Evolutionary conservation across 108 stramenopile genomes (phyloP), one percentile per base, ranked within the genome.

Genomic region (Stephanodiscus minutulus): DNA sequence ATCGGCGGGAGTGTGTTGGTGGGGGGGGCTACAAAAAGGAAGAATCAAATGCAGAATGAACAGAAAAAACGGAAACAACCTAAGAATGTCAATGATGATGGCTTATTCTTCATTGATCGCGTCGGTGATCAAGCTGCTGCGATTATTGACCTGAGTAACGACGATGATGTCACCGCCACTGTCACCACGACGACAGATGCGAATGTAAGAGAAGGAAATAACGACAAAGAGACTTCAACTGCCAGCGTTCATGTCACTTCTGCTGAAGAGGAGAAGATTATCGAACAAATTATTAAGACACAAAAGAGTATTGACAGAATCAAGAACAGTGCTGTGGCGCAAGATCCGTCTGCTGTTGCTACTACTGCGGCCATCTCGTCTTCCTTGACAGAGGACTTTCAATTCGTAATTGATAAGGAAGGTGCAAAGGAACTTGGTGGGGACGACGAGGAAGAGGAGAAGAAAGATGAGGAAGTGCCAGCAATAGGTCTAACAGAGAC

Each of bases 21-120:
- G n/a, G n/a, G n/a, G n/a, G n/a, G n/a, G n/a, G n/a, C n/a, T n/a
- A n/a, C n/a, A 18, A 22, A 61, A 10, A 27, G 31, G 21, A 66
- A 46, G 43, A 21, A 61, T 47, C 12, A n/a, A n/a, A n/a, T n/a
- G n/a, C n/a, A n/a, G n/a, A n/a, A n/a, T n/a, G n/a, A n/a, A n/a
- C 28, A 62, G 52, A 0, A 27, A 11, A 22, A 35, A 47, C 63
- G 65, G 24, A 37, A 49, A 66, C 28, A 7, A 44, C 13, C n/a
- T 7, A 43, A 65, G 22, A 37, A 70, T 18, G 66, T 41, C 33
- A 37, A 37, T 17, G 58, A 74, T 58, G 52, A 66, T 39, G 56
- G 66, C 44, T 73, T 89, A n/a, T 91, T 91, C 79, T 81, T 88
- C 27, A 83, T 91, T 54, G 91, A 91, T 76, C 83, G 88, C 24